Evolutionary conservation across 2,329 filamentous ascomycete genomes (phyloP).

Genomic region (Apiospora hydei): DNA sequence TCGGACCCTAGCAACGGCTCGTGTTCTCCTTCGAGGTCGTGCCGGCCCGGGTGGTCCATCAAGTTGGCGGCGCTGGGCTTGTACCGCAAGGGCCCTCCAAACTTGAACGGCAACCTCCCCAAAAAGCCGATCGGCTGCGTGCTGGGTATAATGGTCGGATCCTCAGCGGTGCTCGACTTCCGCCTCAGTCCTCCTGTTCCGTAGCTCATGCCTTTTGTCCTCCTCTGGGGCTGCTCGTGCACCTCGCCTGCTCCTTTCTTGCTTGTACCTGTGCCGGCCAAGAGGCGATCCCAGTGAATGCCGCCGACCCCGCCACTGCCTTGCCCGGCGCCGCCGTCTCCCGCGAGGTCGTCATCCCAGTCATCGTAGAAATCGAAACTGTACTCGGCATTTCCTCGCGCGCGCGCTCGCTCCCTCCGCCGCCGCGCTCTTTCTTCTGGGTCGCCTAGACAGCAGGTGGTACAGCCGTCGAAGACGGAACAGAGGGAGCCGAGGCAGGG

Average conservation of each 20-base stretch:
- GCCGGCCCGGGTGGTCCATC: conserved; percentile 79
- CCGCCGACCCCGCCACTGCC: conserved; percentile 49
- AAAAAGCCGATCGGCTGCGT: conserved; percentile 87
- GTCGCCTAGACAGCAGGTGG: conserved; percentile 73
- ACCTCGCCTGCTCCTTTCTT: conserved; percentile 60
- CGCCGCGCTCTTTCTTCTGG: conserved; percentile 78
- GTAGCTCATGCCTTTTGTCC: conserved; percentile 89
- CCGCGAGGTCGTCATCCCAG: conserved; percentile 74
- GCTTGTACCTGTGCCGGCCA: conserved; percentile 65
- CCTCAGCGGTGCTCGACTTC: conserved; percentile 63
- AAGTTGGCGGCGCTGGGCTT: conserved; percentile 90
- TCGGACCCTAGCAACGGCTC: conserved; percentile 69
- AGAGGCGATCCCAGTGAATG: conserved; percentile 77
- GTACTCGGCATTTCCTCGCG: conserved; percentile 73
- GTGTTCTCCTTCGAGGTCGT: conserved; percentile 60
- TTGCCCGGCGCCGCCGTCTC: conserved; percentile 49
- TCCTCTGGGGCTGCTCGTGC: conserved; percentile 45
- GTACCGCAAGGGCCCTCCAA: conserved; percentile 84
- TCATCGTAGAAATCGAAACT: conserved; percentile 98
- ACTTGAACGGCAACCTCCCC: conserved; percentile 81
- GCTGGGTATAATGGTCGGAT: conserved; percentile 89
- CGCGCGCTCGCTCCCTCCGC: conserved; percentile 67
- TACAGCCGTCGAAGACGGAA: conserved; percentile 74
- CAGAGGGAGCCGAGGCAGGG: conserved; percentile 78
- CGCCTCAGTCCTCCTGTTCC: conserved; percentile 68